Base-by-base conservation (phyloP, 108 stramenopile species). In the Pseudonitzschia multiseries region DNA sequence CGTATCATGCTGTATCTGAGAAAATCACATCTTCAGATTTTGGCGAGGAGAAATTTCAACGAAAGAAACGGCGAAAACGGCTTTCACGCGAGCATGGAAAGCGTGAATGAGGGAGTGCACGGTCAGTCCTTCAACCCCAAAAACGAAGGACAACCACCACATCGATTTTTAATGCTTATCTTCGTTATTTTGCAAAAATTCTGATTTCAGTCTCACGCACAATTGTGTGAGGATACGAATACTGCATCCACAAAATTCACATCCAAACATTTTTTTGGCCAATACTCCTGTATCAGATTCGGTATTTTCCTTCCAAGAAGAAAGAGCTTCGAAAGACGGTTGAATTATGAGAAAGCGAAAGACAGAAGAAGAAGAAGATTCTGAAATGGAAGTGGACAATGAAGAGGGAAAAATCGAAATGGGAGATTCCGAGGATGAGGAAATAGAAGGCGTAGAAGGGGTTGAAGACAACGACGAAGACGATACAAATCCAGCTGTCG, bases 321-420 rank as follows among this genome's bases (percentile, higher is more conserved):
- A 56, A 26, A 56, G 54, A 56, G 9, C 26, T 56, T 56, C 24
- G 24, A 56, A 56, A 24, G 24, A 26, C 46, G 4, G 10, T 9
- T 56, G 54, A 24, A 76, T 12, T 14, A 76, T 76, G 75, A 76
- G 75, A 59, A 76, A 76, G 60, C 41, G 75, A 8, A 62, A 62
- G 27, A 68, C 8, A 2, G 60, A 66, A 14, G 68, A 64, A 21
- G 79, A 70, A 56, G 69, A 69, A 13, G 46, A 50, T 29, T 50
- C 56, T 69, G 75, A 75, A 28, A 71, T 76, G 73, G 80, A 77
- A 66, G 76, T 76, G 22, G 57, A 77, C 52, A 73, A 70, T 14
- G 76, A 77, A 33, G 76, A 81, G 32, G 71, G 78, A 42, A 72
- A 57, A 40, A 53, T 70, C 31, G 83, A 84, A 2, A 42, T 29